These are phyloP conservation scores for Lichtheimia ornata DNA, from an alignment of 371 early-diverging fungal species.

Conservation along the genomic window DNA sequence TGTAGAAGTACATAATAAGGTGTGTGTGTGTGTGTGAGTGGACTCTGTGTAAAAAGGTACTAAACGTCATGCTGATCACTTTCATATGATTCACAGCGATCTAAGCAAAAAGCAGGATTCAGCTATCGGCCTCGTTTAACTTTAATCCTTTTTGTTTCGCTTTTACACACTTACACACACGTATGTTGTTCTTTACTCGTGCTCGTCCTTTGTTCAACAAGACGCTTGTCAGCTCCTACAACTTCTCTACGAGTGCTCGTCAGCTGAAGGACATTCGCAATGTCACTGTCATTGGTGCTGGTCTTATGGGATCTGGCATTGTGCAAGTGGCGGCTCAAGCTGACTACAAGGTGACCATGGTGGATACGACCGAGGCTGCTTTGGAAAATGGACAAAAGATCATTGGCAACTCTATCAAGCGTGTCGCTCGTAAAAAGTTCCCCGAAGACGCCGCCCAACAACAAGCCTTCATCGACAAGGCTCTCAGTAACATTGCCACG, in stretches of 20 bases:
- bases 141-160: background rate
- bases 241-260: slow-evolving; percentile 27
- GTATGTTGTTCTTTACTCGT: background rate
- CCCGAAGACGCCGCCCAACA: slow-evolving; percentile 68
- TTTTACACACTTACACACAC: background rate
- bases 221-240: background rate
- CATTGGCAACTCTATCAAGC: slow-evolving; percentile 76
- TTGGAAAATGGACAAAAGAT: slow-evolving; percentile 79
- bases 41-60: too few relatives aligned
- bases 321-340: slow-evolving; percentile 92
- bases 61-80: background rate
- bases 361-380: slow-evolving; percentile 76
- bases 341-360: slow-evolving; percentile 83
- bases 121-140: too few relatives aligned
- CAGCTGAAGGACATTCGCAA: slow-evolving; percentile 48
- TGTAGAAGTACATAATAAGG: too few relatives aligned
- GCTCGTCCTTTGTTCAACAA: background rate
- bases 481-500: slow-evolving; percentile 62
- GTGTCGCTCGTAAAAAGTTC: slow-evolving; percentile 90
- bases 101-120: too few relatives aligned
- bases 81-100: slow-evolving; percentile 2
- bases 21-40: too few relatives aligned
- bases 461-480: slow-evolving; percentile 63
- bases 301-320: slow-evolving; percentile 95
- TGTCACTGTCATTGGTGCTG: slow-evolving; percentile 79